A percentile compares a stretch with the other conserved stretches of the same genome.
These are phyloP conservation scores for Ulvella scutata DNA, from an alignment of 139 green algal genomes.

Conservation along the genomic window DNA sequence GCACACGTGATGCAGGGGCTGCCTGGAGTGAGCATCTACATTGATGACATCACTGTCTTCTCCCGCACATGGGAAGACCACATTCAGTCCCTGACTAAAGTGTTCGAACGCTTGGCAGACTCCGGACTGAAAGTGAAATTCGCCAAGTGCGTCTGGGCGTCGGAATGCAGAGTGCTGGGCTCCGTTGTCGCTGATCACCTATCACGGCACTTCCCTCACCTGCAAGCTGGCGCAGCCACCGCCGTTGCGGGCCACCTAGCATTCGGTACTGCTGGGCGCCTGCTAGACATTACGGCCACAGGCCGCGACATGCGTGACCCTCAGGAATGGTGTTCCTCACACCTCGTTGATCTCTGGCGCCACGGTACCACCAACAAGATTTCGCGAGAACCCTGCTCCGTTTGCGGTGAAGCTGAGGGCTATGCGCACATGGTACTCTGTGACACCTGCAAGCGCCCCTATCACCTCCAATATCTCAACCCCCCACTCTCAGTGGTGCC, in stretches of 20 bases:
- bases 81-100: not conserved
- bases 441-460: not conserved
- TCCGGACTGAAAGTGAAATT: conserved; percentile 7
- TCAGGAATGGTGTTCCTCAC: not conserved
- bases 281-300: not conserved
- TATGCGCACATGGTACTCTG: conserved; percentile 11
- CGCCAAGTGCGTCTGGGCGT: conserved; percentile 7
- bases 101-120: not conserved
- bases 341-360: not conserved
- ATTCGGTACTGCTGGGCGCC: not conserved
- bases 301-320: not conserved
- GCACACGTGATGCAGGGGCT: not conserved
- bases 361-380: not conserved
- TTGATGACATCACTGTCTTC: conserved; percentile 14
- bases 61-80: not conserved
- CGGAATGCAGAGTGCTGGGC: conserved; percentile 1
- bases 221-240: not conserved
- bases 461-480: conserved; percentile 3
- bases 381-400: not conserved
- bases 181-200: not conserved
- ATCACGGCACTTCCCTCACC: not conserved
- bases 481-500: conserved; percentile 6
- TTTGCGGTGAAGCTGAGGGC: conserved; percentile 1
- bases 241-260: not conserved
- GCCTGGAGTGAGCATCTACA: not conserved